Base-by-base conservation (phyloP, 2,329 filamentous ascomycete species). In the Penicillium olsonii region DNA sequence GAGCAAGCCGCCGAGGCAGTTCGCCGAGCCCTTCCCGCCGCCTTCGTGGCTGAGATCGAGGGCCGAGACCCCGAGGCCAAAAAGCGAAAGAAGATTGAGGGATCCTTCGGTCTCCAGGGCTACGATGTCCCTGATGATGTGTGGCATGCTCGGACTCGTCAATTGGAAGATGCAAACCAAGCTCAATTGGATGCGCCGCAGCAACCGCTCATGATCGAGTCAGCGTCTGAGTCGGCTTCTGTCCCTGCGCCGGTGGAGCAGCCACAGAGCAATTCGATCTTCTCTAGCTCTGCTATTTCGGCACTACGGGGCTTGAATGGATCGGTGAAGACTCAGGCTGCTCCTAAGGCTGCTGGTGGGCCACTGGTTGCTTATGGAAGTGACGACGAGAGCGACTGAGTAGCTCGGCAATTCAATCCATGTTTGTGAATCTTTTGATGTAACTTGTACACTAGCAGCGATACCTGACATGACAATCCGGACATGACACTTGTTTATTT, bases 1-100 rank as follows among this genome's bases (percentile, higher is more conserved):
- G 94, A 99, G 67, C 94, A 99, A 69, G 94, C 94, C 2, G 94
- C 94, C 0, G 94, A 96, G 64, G 95, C 94, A 1, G 90, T 99
- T 49, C 79, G 94, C 15, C 81, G 88, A 57, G 92, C 94, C 0
- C 76, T 99, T 4, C 94, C 94, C 0, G 90, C 87, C 0, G 90
- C 91, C 22, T 97, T 94, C 57, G 86, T 99, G 0, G 90, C 91
- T 0, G 91, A 99, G 75, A 86, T 99, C 40, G 94, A 99, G 69
- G 94, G 94, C 14, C 84, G 89, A 42, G 90, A 96, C 58, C 88
- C 89, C 0, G 90, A 92, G 61, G 88, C 91, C 34, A 82, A 85
- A 66, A 97, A 96, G 76, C 80, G 92, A 63, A 84, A 92, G 70
- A 95, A 90, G 73, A 84, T 96, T 20, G 90, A 96, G 69, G 91